Evolutionary conservation across 139 green algal species (phyloP).

Genomic region (Tetraselmis chui): DNA sequence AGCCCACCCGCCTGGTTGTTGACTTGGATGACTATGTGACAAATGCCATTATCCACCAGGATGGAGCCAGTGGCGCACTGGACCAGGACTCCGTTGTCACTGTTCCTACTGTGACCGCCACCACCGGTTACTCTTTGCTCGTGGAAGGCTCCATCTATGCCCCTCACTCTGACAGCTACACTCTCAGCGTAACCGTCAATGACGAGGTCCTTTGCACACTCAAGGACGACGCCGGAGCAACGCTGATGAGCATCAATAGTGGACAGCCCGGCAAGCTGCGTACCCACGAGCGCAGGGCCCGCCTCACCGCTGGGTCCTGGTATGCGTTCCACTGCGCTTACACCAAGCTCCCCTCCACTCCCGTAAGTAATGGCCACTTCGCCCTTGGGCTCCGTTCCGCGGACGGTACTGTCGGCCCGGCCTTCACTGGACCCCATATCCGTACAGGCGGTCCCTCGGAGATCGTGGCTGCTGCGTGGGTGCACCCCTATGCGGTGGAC

Average conservation of each 20-base stretch:
- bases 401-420: not conserved
- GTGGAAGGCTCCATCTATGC: conserved; percentile 14
- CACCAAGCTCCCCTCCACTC: not conserved
- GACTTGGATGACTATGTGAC: not conserved
- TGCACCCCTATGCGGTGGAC: conserved; percentile 13
- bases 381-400: conserved; percentile 2
- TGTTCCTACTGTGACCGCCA: not conserved
- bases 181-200: conserved; percentile 12
- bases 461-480: conserved; percentile 9
- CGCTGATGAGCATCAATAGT: not conserved
- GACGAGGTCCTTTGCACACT: conserved; percentile 10
- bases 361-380: not conserved
- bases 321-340: not conserved
- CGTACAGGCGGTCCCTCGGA: not conserved
- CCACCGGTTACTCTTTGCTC: not conserved
- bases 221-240: not conserved
- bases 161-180: conserved; percentile 9
- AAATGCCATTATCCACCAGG: not conserved
- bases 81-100: not conserved
- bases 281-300: not conserved
- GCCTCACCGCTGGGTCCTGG: not conserved
- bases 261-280: not conserved
- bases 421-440: not conserved
- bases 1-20: not conserved
- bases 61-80: not conserved